phyloP scores from a whole-genome alignment of 176 grass and related monocot genomes.

The Zea luxurians region DNA sequence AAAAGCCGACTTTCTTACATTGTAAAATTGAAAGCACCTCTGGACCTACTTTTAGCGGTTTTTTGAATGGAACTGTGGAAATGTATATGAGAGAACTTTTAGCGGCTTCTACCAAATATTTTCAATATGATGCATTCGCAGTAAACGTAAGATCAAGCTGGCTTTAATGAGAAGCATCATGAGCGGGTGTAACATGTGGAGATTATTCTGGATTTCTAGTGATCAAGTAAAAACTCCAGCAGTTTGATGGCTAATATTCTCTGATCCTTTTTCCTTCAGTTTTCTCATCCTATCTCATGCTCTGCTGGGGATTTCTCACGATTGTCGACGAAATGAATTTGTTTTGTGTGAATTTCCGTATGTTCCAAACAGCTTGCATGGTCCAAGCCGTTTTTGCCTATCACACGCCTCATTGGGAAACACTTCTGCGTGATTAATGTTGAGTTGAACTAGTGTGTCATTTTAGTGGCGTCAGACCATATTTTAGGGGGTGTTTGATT shows the following conservation, averaged over 20 bases:
- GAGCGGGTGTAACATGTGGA: constrained; percentile 14
- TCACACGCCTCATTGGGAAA: not conserved
- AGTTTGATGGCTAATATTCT: not conserved
- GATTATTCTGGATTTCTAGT: not conserved
- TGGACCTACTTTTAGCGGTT: too few species aligned
- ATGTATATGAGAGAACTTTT: too few species aligned
- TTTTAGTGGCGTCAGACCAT: not conserved
- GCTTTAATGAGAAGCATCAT: constrained; percentile 3
- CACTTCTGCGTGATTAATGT: not conserved
- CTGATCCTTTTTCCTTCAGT: not conserved
- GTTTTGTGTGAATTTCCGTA: not conserved
- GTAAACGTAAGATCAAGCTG: not conserved
- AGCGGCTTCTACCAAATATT: too few species aligned
- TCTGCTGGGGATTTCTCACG: not conserved
- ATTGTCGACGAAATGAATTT: not conserved
- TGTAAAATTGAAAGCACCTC: too few species aligned
- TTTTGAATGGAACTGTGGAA: too few species aligned
- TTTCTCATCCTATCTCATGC: constrained; percentile 8
- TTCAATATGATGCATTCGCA: not conserved
- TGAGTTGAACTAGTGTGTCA: not conserved
- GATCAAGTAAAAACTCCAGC: not conserved
- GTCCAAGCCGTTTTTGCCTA: not conserved
- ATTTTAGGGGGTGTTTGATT: too few species aligned
- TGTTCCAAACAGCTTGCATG: not conserved
- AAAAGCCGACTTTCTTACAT: too few species aligned